These are phyloP conservation scores for Wickerhamomyces tratensis DNA, from an alignment of 805 yeast species.

Conservation along the genomic window DNA sequence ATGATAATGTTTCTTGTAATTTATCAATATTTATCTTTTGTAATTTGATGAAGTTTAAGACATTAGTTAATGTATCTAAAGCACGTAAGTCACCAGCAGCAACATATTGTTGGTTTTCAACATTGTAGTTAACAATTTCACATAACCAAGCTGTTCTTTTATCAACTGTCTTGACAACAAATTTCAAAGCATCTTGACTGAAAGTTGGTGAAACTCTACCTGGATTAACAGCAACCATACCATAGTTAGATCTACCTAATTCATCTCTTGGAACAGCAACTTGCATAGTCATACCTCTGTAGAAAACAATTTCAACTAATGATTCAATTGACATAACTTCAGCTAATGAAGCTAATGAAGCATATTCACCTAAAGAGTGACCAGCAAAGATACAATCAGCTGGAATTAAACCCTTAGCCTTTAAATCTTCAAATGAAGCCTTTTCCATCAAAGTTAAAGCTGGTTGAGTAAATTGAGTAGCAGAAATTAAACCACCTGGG, in stretches of 20 bases:
- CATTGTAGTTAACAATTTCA: slow-evolving; percentile 97
- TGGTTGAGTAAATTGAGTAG: slow-evolving; percentile 99
- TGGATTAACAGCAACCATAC: slow-evolving; percentile 99
- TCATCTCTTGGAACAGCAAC: slow-evolving; percentile 99
- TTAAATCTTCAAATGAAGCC: slow-evolving; percentile 97
- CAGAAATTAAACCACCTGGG: slow-evolving; percentile 90
- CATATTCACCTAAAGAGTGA: slow-evolving; percentile 98
- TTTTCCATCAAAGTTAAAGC: slow-evolving; percentile 99
- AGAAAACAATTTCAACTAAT: slow-evolving; percentile 93
- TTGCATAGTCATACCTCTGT: slow-evolving; percentile 99
- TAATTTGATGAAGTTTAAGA: slow-evolving; percentile 83
- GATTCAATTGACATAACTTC: slow-evolving; percentile 99
- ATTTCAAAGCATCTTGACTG: slow-evolving; percentile 87
- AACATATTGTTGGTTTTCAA: slow-evolving; percentile 96
- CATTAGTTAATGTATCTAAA: slow-evolving; percentile 86
- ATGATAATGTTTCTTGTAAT: slow-evolving; percentile 69
- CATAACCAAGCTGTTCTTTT: slow-evolving; percentile 84
- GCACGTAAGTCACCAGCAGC: slow-evolving; percentile 98
- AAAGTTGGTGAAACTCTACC: slow-evolving; percentile 83
- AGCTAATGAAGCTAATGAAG: slow-evolving; percentile 93
- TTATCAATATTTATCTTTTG: slow-evolving; percentile 91
- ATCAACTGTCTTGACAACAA: slow-evolving; percentile 84
- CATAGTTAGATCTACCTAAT: slow-evolving; percentile 92
- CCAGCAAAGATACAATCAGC: slow-evolving; percentile 95
- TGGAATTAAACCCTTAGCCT: slow-evolving; percentile 90